Base-by-base conservation (phyloP, 208 protist genomes). In the Herpetomonas tarakana region DNA sequence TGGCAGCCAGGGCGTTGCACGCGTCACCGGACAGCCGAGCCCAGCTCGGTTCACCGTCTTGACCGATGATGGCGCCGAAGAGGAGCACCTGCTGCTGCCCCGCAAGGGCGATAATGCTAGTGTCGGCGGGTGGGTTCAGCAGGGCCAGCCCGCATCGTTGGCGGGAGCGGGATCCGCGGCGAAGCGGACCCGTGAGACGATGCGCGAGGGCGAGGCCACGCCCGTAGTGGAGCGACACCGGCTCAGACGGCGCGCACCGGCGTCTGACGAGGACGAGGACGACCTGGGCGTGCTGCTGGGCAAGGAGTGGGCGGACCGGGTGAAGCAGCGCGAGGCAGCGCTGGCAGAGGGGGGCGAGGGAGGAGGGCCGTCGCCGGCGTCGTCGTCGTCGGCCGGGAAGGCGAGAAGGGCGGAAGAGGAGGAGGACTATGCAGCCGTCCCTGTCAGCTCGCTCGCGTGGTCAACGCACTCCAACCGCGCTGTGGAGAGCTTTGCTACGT, bases 271-370 rank as follows among this genome's bases (percentile, higher is more conserved):
- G 24, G 81, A 82, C 11, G 88, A 94, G 12, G 84, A 90, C 30
- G 88, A 94, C 28, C 73, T 94, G 22, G 68, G 80, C 0, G 58
- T 94, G 39, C 76, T 94, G 28, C 68, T 94, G 0, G 88, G 85
- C 3, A 72, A 70, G 29, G 62, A 81, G 25, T 59, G 78, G 60
- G 86, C 74, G n/a, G 58, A 63, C 30, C 52, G 73, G 44, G 74
- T 75, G 26, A 65, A 68, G 22, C 49, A 55, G 58, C 59, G 44
- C 22, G 76, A 82, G 24, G 73, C 62, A 24, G 49, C 60, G 29
- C 39, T 71, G 27, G 52, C 47, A 12, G 67, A 62, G 53, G 55
- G 24, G 11, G 11, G 7, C 7, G 18, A 26, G 46, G 18, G 46
- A 7, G 38, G 38, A 45, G 38, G 11, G n/a, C n/a, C n/a, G n/a